Base-by-base conservation (phyloP, 2,329 filamentous ascomycete genomes). In the Trichoderma gracile region DNA sequence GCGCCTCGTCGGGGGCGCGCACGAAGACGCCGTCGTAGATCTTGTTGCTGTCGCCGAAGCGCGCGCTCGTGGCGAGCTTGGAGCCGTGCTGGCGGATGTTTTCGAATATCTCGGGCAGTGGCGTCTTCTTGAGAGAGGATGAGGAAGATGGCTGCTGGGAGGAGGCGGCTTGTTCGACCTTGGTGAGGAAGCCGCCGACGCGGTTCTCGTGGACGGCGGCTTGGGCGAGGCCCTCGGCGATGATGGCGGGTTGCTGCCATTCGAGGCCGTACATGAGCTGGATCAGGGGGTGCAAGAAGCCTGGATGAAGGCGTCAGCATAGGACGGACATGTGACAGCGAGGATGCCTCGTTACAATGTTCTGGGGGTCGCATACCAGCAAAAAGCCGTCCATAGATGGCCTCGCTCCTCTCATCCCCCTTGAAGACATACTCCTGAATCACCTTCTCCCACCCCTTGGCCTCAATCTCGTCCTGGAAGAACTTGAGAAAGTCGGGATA, bases 221-320 rank as follows among this genome's bases (percentile, higher is more conserved):
- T 77, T 96, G 89, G 0, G 93, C 91, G 19, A 97, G 84, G 1
- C 81, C 92, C 77, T 94, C 86, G 6, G 92, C 91, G 30, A 97
- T 82, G 65, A 96, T 87, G 43, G 90, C 90, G 2, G 91, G 91
- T 72, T 96, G 92, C 10, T 83, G 75, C 79, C 92, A 96, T 73
- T 96, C 92, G 42, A 97, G 73, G 5, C 90, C 93, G 72, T 92
- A 96, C 55, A 92, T 90, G 21, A 96, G 82, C 73, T 96, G 92
- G 67, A 97, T 93, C 17, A 95, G 78, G 2, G 92, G 92, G 72
- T 96, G 92, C 2, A 93, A 70, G 67, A 94, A 83, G 0, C 90
- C 87, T 84, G 30, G 1, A 17, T 9, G 0, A 9, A 5, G 19
- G 17, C 40, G 19, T 54, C 3, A 54, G 30, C 30, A 42, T 17